These are phyloP conservation scores for Bigelowiella natans DNA, from an alignment of 78 protist species.

Conservation along the genomic window DNA sequence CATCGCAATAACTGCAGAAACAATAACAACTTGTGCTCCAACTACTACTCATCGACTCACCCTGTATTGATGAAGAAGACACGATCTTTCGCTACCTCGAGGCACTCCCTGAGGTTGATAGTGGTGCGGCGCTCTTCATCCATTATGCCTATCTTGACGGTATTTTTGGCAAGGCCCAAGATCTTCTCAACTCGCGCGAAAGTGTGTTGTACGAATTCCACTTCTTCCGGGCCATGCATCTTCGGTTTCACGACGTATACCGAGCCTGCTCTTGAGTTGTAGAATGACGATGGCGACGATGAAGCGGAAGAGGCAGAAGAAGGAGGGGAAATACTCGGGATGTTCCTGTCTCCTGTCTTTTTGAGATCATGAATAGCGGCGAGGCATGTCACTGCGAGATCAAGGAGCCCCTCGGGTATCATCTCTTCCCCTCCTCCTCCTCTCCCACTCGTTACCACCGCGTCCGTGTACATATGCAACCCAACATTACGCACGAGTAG, in stretches of 20 bases:
- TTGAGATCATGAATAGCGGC: conserved; percentile 16
- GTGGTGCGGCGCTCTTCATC: conserved; percentile 43
- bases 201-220: neutral
- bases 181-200: conserved; percentile 13
- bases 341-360: neutral
- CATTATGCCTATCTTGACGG: conserved; percentile 36
- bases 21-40: too few relatives aligned
- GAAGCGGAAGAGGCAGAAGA: too few relatives aligned
- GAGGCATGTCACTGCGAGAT: conserved; percentile 3
- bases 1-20: too few relatives aligned
- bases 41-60: too few relatives aligned
- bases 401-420: conserved; percentile 33
- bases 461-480: conserved; percentile 31
- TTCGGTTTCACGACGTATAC: conserved; percentile 40
- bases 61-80: conserved; percentile 41
- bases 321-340: too few relatives aligned
- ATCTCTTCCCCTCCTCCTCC: neutral
- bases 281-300: too few relatives aligned
- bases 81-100: conserved; percentile 5
- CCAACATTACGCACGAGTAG: conserved; percentile 42
- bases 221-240: conserved; percentile 43
- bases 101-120: conserved; percentile 16
- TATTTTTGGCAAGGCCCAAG: neutral
- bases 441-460: neutral
- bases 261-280: conserved; percentile 19